phyloP scores from a whole-genome alignment of 2,329 filamentous ascomycete species.

The Aspergillus bombycis region DNA sequence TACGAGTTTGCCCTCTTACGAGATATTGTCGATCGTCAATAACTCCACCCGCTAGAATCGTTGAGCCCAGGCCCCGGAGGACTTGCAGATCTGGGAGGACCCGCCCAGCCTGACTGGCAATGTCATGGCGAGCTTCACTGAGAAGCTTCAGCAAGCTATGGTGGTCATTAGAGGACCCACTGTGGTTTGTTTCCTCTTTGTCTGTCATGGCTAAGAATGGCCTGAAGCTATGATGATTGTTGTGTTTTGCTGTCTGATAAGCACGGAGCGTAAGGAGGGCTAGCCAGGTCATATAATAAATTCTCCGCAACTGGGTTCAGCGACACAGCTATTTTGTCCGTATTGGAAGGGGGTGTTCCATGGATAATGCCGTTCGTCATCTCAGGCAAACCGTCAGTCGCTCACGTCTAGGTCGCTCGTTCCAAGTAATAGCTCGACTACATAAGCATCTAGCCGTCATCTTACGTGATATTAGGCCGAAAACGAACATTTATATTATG shows the following conservation, averaged over 20 bases:
- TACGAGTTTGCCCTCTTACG: not conserved
- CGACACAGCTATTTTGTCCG: no score
- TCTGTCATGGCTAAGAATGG: not conserved
- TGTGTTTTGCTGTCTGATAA: not conserved
- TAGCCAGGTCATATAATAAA: not conserved
- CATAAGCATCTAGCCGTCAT: not conserved
- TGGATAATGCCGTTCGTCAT: not conserved
- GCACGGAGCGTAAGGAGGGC: not conserved
- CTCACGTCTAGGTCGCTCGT: not conserved
- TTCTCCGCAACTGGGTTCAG: not conserved
- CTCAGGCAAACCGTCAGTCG: not conserved
- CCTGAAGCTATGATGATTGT: not conserved
- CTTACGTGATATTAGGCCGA: not conserved
- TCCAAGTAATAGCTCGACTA: not conserved
- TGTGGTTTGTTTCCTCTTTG: not conserved
- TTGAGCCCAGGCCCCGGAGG: constrained; percentile 4
- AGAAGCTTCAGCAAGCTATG: constrained; percentile 35
- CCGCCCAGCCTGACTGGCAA: constrained; percentile 15
- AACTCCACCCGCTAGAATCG: constrained; percentile 9
- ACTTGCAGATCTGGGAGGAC: constrained; percentile 11
- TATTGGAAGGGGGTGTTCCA: not conserved
- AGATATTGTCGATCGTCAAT: constrained; percentile 18
- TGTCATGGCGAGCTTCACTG: constrained; percentile 6
- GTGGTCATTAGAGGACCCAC: constrained; percentile 19
- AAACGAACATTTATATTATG: not conserved